Conservation (phyloP, 2,329 filamentous ascomycete genomes). For the Microdochium paspali region DNA sequence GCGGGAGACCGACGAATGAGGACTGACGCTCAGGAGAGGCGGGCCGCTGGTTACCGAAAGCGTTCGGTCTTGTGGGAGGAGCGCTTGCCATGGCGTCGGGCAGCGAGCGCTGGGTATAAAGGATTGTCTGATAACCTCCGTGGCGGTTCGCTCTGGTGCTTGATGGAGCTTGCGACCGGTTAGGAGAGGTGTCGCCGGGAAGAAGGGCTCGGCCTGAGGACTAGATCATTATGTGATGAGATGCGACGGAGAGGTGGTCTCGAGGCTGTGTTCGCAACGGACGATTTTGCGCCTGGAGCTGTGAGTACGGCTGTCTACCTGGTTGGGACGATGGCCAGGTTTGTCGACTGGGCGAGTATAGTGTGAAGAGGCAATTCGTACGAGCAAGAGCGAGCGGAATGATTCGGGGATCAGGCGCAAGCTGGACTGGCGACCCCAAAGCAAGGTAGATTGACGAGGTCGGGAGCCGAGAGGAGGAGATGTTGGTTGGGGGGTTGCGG, state of each 20-base stretch:
- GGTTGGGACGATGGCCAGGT: too few relatives aligned
- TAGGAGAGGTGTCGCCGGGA: neutral
- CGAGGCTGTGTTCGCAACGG: neutral
- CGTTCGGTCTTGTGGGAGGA: neutral
- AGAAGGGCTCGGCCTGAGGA: neutral
- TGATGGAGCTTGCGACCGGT: neutral
- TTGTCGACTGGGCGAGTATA: too few relatives aligned
- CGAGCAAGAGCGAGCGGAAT: too few relatives aligned
- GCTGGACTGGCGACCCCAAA: too few relatives aligned
- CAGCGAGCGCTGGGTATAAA: neutral
- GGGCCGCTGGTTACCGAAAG: slow-evolving; percentile 4
- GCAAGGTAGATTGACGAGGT: neutral
- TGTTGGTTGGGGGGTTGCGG: too few relatives aligned
- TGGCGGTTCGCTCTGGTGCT: neutral
- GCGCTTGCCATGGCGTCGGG: neutral
- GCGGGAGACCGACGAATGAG: slow-evolving; percentile 48
- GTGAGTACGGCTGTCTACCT: too few relatives aligned
- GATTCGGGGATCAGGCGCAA: too few relatives aligned
- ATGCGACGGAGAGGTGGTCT: neutral
- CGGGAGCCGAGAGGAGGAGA: neutral
- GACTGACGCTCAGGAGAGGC: slow-evolving; percentile 28
- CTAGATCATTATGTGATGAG: neutral
- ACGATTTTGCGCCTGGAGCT: too few relatives aligned
- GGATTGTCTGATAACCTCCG: neutral
- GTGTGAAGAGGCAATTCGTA: too few relatives aligned